phyloP scores from a whole-genome alignment of 1,139 yeast genomes.

The Sugiyamaella japonica region DNA sequence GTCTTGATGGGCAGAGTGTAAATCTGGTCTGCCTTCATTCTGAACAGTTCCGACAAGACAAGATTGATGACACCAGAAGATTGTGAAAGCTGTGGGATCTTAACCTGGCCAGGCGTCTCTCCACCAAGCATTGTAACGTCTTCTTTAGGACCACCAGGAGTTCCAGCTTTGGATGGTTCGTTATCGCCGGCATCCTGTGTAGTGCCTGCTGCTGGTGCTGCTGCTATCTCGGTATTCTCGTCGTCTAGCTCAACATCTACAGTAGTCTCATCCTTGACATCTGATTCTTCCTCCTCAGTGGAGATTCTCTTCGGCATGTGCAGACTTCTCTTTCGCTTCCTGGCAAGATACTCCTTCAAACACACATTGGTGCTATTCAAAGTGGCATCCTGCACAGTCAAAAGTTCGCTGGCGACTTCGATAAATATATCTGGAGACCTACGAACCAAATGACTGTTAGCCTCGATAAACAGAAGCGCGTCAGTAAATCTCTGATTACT shows the following conservation, averaged over 20 bases:
- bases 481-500: conserved; percentile 47
- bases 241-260: conserved; percentile 19
- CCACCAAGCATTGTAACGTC: conserved; percentile 29
- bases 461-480: conserved; percentile 54
- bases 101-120: conserved; percentile 17
- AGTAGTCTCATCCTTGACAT: conserved; percentile 3
- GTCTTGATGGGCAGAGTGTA: conserved; percentile 30
- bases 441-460: conserved; percentile 55
- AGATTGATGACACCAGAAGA: conserved; percentile 63
- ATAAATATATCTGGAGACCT: conserved; percentile 60
- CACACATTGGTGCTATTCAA: conserved; percentile 24
- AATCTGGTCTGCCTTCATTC: conserved; percentile 38
- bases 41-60: conserved; percentile 64
- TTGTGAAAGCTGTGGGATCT: conserved; percentile 32
- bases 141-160: conserved; percentile 26
- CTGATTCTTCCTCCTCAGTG: not conserved
- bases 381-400: conserved; percentile 27
- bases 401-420: conserved; percentile 52
- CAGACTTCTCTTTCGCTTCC: conserved; percentile 18
- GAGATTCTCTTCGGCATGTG: conserved; percentile 15
- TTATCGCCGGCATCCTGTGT: conserved; percentile 16
- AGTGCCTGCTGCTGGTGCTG: no score
- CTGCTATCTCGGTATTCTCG: no score
- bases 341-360: conserved; percentile 23
- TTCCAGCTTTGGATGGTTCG: not conserved